Conservation (phyloP, 1,139 yeast species). For the Diutina rugosa region DNA sequence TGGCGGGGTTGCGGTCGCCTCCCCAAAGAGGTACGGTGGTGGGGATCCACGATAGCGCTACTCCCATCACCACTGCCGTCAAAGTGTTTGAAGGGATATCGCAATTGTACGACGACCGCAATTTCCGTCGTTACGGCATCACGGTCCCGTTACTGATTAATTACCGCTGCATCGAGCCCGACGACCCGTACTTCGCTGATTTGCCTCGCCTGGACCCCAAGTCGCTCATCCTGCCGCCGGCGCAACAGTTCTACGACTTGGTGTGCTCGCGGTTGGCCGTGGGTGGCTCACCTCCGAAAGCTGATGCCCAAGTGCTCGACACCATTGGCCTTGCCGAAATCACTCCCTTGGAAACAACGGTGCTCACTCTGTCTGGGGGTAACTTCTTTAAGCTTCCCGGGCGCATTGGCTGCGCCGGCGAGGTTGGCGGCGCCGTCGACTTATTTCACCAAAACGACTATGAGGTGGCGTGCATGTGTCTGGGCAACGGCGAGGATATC, state of each 20-base stretch:
- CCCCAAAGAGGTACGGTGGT: background rate
- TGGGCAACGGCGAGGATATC: slow-evolving; percentile 47
- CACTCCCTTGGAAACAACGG: slow-evolving; percentile 5
- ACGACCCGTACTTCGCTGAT: background rate
- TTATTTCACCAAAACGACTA: slow-evolving; percentile 6
- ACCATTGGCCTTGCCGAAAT: slow-evolving; percentile 20
- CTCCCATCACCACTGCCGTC: background rate
- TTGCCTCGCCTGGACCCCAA: background rate
- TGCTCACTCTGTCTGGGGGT: slow-evolving; percentile 30
- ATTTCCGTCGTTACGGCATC: background rate
- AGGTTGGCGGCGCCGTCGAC: slow-evolving; percentile 32
- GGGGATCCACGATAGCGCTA: background rate
- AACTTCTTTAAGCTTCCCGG: slow-evolving; percentile 36
- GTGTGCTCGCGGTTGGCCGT: background rate
- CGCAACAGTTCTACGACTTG: background rate
- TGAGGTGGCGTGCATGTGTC: slow-evolving; percentile 29
- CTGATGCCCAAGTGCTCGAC: slow-evolving; percentile 11
- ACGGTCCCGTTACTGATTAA: background rate
- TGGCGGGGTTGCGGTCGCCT: background rate
- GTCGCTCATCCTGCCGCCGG: background rate
- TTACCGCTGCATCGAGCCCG: background rate
- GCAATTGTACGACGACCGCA: background rate
- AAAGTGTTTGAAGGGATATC: background rate
- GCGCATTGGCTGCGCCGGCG: slow-evolving; percentile 41
- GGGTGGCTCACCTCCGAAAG: background rate